phyloP scores from a whole-genome alignment of 169 alveolate species.

The Cryptosporidium tyzzeri region DNA sequence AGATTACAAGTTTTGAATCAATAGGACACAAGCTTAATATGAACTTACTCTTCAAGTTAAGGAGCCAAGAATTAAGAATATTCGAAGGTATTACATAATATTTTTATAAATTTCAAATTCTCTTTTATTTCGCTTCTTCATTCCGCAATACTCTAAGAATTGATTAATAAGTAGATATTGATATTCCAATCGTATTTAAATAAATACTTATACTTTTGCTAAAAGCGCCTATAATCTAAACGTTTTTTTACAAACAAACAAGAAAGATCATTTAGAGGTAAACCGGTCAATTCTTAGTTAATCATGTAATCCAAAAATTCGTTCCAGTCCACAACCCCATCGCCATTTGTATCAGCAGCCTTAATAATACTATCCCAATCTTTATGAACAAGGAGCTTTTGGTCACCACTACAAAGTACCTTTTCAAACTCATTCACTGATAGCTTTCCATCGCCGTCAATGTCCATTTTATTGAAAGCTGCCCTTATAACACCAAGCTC shows the following conservation, averaged over 20 bases:
- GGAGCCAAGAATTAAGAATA: background rate
- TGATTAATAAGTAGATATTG: background rate
- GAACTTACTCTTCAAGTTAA: background rate
- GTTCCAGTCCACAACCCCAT: conserved; percentile 85
- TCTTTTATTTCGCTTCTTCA: too few relatives aligned
- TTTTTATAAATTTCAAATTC: too few relatives aligned
- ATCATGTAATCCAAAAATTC: conserved; percentile 81
- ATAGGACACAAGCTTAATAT: background rate
- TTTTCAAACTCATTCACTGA: conserved; percentile 81
- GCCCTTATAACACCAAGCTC: conserved; percentile 81
- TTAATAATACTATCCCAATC: conserved; percentile 77
- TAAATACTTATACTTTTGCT: background rate
- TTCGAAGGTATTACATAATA: background rate
- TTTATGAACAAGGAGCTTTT: conserved; percentile 76
- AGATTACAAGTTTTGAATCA: too few relatives aligned
- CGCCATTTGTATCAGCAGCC: conserved; percentile 84
- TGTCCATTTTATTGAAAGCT: conserved; percentile 83
- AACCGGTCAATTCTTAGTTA: conserved; percentile 4
- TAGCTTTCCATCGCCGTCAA: conserved; percentile 83
- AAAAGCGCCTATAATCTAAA: background rate
- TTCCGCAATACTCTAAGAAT: background rate
- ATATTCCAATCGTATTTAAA: background rate
- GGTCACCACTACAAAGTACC: conserved; percentile 79
- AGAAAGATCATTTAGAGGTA: background rate
- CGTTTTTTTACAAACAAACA: background rate